phyloP scores from a whole-genome alignment of 139 green algal genomes.

The Tetradesmus obliquus region DNA sequence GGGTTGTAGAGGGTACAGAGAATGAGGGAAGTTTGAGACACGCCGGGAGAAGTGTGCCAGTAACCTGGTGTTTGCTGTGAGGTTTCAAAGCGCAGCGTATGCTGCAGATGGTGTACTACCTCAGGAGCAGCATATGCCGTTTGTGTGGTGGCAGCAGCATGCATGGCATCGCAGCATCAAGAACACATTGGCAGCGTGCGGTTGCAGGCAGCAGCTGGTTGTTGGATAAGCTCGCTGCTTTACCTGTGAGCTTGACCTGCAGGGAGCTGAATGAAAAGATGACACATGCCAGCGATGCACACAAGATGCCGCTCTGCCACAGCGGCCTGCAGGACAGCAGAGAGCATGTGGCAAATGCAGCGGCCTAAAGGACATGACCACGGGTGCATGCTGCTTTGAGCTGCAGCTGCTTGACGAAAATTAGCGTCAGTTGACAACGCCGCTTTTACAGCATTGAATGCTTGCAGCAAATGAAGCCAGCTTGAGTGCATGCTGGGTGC shows the following conservation, averaged over 20 bases:
- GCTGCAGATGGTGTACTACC: too few species aligned
- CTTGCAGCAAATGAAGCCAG: neutral
- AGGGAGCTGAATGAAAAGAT: conserved; percentile 27
- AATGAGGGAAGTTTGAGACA: too few species aligned
- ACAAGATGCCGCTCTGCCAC: conserved; percentile 24
- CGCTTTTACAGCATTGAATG: neutral
- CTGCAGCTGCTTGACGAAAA: neutral
- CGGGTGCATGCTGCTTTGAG: neutral
- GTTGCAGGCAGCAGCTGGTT: too few species aligned
- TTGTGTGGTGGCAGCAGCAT: too few species aligned
- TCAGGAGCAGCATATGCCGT: too few species aligned
- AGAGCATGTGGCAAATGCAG: neutral
- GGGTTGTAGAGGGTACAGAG: too few species aligned
- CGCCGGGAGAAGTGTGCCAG: too few species aligned
- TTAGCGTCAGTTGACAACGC: too few species aligned
- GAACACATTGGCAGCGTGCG: too few species aligned
- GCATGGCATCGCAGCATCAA: too few species aligned
- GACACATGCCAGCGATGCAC: neutral
- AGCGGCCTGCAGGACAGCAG: conserved; percentile 6
- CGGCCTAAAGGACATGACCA: neutral
- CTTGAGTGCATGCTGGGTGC: neutral
- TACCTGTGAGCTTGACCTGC: conserved; percentile 32
- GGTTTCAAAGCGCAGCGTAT: too few species aligned
- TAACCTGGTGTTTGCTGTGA: too few species aligned
- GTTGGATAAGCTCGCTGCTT: neutral